These are phyloP conservation scores for Entomortierella chlamydospora DNA, from an alignment of 192 early-diverging fungal genomes.

Conservation along the genomic window DNA sequence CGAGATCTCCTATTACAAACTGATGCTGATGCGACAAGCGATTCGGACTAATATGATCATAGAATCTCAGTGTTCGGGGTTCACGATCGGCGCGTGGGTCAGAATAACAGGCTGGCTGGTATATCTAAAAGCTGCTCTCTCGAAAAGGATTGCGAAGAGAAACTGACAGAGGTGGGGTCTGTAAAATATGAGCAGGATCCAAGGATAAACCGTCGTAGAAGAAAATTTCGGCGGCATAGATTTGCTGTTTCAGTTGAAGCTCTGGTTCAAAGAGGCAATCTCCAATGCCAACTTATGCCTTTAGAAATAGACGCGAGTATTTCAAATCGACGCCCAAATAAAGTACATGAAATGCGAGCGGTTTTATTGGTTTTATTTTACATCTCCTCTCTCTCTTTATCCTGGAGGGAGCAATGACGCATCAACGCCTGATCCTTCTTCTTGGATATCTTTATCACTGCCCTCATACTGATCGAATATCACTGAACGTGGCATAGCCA, in stretches of 20 bases:
- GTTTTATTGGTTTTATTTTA: not conserved
- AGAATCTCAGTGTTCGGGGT: conserved; percentile 11
- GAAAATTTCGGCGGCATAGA: conserved; percentile 3
- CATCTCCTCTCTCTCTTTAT: conserved; percentile 55
- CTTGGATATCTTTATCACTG: conserved; percentile 64
- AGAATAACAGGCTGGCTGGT: not conserved
- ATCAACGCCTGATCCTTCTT: conserved; percentile 79
- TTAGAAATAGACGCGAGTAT: not conserved
- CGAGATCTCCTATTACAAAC: not conserved
- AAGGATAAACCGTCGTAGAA: not conserved
- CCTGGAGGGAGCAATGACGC: conserved; percentile 93
- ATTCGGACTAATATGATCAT: not conserved
- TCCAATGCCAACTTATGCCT: not conserved
- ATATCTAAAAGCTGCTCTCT: not conserved
- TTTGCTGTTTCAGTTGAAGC: too few relatives aligned
- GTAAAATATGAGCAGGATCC: not conserved
- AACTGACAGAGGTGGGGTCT: not conserved
- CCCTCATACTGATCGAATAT: conserved; percentile 51
- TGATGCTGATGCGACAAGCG: not conserved
- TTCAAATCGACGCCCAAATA: too few relatives aligned
- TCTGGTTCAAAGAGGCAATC: not conserved
- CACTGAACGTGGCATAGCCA: conserved; percentile 95
- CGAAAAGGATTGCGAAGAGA: not conserved
- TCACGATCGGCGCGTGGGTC: conserved; percentile 4
- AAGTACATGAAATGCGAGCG: too few relatives aligned